Base-by-base conservation (phyloP, 345 rosid genomes). In the Eucalyptus grandis region DNA sequence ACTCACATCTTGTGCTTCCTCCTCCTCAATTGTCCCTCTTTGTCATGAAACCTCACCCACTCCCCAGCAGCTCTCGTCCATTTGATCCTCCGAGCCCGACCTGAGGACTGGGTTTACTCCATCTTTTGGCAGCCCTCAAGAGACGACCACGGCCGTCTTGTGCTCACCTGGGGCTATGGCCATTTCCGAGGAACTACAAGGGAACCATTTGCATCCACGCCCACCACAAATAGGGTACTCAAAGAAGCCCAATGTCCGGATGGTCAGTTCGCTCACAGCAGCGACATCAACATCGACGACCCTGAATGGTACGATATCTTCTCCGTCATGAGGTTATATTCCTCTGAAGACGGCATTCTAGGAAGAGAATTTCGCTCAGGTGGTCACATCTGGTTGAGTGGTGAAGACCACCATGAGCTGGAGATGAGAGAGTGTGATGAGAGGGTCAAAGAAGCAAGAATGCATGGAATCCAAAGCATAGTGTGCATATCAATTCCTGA, bases 51-150 rank as follows among this genome's bases (percentile, higher is more conserved):
- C 34, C 37, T 30, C 72, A 30, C 17, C 34, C 9, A 7, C 37
- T 62, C 0, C 16, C 62, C 30, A 30, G 72, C 37, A 62, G 16
- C 37, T 62, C 37, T 62, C 10, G 19, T 91, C 91, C 92, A 86
- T 54, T 86, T 87, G 43, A 49, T 91, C 87, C 65, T 89, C 27
- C 91, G 49, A 86, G 44, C 46, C 37, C 89, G 62, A 62, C 16
- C 34, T 19, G 72, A 89, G 30, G 82, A 50, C 49, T 91, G 91
- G 91, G 89, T 69, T 88, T 91, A 86, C 88, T 85, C 90, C 69
- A 89, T 91, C 58, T 86, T 91, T 62, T 91, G 87, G 92, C 58
- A 72, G n/a, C 51, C 90, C 53, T 69, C 82, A 49, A 69, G 30
- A 46, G 88, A 88, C 54, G 83, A 53, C 69, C 86, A 88, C 37